A percentile compares a stretch with the other conserved stretches of the same genome.
phyloP scores from a whole-genome alignment of 2,329 filamentous ascomycete species.

The Coniochaeta hoffmannii region DNA sequence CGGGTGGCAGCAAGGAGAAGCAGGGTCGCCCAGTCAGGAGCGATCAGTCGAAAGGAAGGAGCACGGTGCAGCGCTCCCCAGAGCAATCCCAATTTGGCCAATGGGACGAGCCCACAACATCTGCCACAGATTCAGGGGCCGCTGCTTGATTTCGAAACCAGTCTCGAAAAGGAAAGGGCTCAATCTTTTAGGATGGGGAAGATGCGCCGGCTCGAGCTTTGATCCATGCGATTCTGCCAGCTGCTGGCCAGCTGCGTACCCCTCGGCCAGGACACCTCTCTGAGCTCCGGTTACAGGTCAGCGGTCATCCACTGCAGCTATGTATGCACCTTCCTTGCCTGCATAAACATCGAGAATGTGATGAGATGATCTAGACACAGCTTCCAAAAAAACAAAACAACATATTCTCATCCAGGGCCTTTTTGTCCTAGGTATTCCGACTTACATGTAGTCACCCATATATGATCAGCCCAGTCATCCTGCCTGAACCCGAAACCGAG shows the following conservation, averaged over 20 bases:
- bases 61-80: slow-evolving; percentile 11
- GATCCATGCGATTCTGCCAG: background rate
- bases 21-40: slow-evolving; percentile 4
- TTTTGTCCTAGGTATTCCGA: background rate
- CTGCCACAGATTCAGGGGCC: slow-evolving; percentile 14
- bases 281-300: background rate
- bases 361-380: background rate
- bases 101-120: slow-evolving; percentile 2
- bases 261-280: background rate
- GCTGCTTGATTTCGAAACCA: slow-evolving; percentile 9
- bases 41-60: background rate
- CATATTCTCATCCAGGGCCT: background rate
- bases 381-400: background rate
- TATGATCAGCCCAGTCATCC: background rate
- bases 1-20: slow-evolving; percentile 16
- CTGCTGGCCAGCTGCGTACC: background rate
- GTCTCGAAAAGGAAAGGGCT: slow-evolving; percentile 3
- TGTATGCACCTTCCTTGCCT: too few species aligned
- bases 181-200: slow-evolving; percentile 5
- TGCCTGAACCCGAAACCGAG: background rate
- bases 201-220: slow-evolving; percentile 1
- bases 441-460: background rate
- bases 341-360: background rate
- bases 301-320: background rate
- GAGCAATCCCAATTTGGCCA: slow-evolving; percentile 1